Evolutionary conservation across 257 asterid species (phyloP), one percentile per base, ranked within the genome.

Genomic region (Leonotis leonurus): DNA sequence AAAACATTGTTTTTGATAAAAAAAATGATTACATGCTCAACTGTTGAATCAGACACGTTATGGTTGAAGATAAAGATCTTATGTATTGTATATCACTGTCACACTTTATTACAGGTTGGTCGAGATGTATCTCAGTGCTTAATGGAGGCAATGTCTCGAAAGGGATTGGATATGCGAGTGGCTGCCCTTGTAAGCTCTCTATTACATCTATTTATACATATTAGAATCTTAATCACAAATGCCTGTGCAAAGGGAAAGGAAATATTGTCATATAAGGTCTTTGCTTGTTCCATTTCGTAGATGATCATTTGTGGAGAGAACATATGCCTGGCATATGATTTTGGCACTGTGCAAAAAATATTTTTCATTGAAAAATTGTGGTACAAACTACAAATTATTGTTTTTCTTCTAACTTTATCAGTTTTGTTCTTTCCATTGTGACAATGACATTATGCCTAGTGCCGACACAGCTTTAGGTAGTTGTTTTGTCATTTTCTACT

Each of bases 51-150:
- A 49, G n/a, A 39, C 12, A 27, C 8, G 6, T 41, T 1, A 3
- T 64, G 51, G 35, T 24, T 64, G 48, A 39, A 64, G 50, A 59
- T 56, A 13, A 53, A 41, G 36, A 12, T 33, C 65, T 75, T 12
- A 70, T 55, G 56, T 62, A 5, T 8, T n/a, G n/a, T n/a, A n/a
- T n/a, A n/a, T n/a, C n/a, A n/a, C n/a, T n/a, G 35, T 13, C 29
- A 59, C 21, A 40, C 45, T 39, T 35, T 27, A 27, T 72, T 62
- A 73, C 77, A 90, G 97, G 86, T 87, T 30, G 95, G 90, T 18
- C 79, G 71, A 62, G 85, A 90, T 58, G 89, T 87, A 62, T 73
- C 95, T 29, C 85, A 78, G 72, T 87, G 90, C 78, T 72, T 90
- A 50, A 82, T 83, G 62, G 70, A 73, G 62, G 97, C 95, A 51